Evolutionary conservation across 2,329 filamentous ascomycete genomes (phyloP).

Genomic region (Lecanosticta acicola): DNA sequence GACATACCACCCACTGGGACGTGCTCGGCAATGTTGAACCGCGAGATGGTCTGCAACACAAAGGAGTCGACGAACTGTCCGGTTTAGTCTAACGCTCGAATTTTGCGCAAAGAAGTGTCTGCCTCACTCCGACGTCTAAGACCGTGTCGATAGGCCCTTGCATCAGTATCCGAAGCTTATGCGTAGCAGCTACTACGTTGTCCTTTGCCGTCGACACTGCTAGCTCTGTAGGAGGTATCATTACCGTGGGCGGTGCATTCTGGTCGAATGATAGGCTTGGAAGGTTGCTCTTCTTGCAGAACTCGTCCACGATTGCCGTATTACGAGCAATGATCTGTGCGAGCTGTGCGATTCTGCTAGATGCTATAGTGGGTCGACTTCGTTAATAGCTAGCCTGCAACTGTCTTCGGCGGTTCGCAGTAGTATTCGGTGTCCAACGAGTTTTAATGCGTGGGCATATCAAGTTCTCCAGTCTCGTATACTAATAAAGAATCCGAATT

Average conservation of each 20-base stretch:
- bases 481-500: no score
- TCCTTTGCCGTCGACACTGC: neutral
- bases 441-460: no score
- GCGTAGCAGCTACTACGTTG: constrained; percentile 1
- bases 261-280: constrained; percentile 1
- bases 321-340: neutral
- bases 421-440: no score
- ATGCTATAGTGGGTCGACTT: neutral
- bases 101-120: constrained; percentile 1
- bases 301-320: neutral
- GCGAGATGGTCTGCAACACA: neutral
- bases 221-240: neutral
- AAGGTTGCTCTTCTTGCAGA: neutral
- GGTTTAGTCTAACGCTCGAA: neutral
- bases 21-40: constrained; percentile 4
- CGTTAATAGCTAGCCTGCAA: no score
- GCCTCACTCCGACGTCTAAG: neutral
- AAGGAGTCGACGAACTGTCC: neutral
- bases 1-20: constrained; percentile 8
- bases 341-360: neutral
- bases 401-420: no score
- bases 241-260: neutral
- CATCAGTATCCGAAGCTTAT: constrained; percentile 3
- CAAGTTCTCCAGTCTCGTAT: no score
- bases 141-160: constrained; percentile 3